phyloP scores from a whole-genome alignment of 1,284 basidiomycete species.

The Pseudozyma thailandica region DNA sequence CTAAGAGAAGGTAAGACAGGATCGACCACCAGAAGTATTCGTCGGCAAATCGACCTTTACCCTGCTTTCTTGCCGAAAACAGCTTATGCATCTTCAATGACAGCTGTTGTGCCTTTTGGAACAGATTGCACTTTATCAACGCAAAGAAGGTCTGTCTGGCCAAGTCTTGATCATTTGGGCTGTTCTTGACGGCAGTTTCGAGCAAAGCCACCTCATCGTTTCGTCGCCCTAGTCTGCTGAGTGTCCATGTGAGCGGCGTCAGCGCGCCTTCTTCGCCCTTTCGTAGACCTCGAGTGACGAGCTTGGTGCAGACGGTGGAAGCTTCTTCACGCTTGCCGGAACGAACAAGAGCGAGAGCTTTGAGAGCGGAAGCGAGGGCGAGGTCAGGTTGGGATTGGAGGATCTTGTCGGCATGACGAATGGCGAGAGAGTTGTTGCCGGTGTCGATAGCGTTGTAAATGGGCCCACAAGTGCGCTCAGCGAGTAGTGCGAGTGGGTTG shows the following conservation, averaged over 20 bases:
- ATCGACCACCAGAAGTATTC: constrained; percentile 85
- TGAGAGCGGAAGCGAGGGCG: constrained; percentile 72
- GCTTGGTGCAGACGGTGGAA: constrained; percentile 79
- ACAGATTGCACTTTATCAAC: constrained; percentile 48
- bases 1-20: constrained; percentile 78
- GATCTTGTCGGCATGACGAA: constrained; percentile 46
- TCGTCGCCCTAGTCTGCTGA: constrained; percentile 80
- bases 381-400: constrained; percentile 45
- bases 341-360: constrained; percentile 82
- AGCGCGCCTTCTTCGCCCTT: constrained; percentile 70
- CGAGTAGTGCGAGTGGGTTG: constrained; percentile 47
- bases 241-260: constrained; percentile 81
- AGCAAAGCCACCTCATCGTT: constrained; percentile 64
- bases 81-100: constrained; percentile 42
- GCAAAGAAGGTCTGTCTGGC: constrained; percentile 82
- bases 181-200: constrained; percentile 70
- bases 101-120: constrained; percentile 64
- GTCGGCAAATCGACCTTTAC: constrained; percentile 80
- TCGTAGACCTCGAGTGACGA: constrained; percentile 77
- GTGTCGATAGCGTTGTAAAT: constrained; percentile 58
- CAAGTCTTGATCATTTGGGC: constrained; percentile 81
- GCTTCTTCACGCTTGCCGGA: constrained; percentile 84
- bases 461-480: constrained; percentile 52
- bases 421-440: constrained; percentile 41
- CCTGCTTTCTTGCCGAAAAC: constrained; percentile 76